These are phyloP conservation scores for Cyberlindnera suaveolens DNA, from an alignment of 805 yeast genomes.

Conservation along the genomic window DNA sequence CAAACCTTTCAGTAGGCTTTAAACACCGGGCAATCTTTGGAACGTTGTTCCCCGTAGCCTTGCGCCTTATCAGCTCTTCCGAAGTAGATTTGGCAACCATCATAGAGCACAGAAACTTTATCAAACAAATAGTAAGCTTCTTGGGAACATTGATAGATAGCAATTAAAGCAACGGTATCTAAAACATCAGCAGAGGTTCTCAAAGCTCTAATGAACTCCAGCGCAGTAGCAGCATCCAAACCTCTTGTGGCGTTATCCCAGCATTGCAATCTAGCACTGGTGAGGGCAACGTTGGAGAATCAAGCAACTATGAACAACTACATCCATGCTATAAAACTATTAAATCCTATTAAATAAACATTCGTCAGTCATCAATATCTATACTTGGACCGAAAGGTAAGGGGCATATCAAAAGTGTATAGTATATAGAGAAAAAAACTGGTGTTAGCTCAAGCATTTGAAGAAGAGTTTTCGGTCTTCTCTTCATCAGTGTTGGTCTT, in stretches of 20 bases:
- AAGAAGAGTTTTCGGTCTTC: conserved; percentile 27
- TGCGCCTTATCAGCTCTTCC: conserved; percentile 43
- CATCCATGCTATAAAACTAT: no score
- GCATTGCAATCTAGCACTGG: conserved; percentile 37
- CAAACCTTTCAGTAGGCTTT: conserved; percentile 41
- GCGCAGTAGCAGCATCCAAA: conserved; percentile 56
- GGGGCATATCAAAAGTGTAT: no score
- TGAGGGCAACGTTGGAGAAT: no score
- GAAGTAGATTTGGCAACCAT: conserved; percentile 49
- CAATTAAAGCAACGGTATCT: conserved; percentile 48
- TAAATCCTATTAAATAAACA: no score
- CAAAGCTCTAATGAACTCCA: conserved; percentile 49
- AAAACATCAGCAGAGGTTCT: conserved; percentile 43
- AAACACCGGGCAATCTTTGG: conserved; percentile 50
- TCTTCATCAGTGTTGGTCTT: conserved; percentile 70
- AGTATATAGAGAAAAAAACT: no score
- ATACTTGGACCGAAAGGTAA: no score
- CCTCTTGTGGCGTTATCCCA: conserved; percentile 66
- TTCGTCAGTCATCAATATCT: no score
- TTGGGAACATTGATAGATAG: conserved; percentile 56
- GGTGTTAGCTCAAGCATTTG: no score
- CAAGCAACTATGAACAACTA: no score
- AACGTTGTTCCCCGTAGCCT: conserved; percentile 41
- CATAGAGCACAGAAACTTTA: conserved; percentile 46
- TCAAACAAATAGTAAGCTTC: conserved; percentile 49